Evolutionary conservation across 176 grass and related monocot genomes (phyloP).

Genomic region (maize (Zea mays)): DNA sequence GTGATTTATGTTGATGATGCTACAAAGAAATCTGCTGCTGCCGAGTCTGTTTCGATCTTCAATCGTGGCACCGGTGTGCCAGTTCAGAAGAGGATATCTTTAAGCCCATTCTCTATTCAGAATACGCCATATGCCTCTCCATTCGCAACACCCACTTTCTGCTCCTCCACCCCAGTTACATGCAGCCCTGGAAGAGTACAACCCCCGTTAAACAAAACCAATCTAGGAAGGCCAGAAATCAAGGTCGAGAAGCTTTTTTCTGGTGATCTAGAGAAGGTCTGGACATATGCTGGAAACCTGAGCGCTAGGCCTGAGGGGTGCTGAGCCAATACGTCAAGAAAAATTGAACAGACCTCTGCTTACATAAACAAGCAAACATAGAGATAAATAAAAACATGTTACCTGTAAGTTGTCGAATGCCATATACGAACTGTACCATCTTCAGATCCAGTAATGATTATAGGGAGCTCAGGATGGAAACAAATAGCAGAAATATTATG

Average conservation of each 20-base stretch:
- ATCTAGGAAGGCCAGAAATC: slow-evolving; percentile 38
- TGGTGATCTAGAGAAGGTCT: slow-evolving; percentile 73
- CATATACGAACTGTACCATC: no score
- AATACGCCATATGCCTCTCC: slow-evolving; percentile 80
- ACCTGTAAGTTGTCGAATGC: no score
- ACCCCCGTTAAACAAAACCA: slow-evolving; percentile 49
- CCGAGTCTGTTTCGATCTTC: slow-evolving; percentile 64
- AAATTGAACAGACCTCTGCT: no score
- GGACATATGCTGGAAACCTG: slow-evolving; percentile 77
- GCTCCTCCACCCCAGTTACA: slow-evolving; percentile 63
- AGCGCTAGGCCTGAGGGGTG: no score
- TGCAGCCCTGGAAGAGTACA: slow-evolving; percentile 69
- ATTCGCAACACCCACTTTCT: slow-evolving; percentile 80
- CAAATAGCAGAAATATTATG: no score
- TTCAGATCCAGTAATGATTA: no score
- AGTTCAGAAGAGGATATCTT: slow-evolving; percentile 81
- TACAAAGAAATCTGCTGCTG: slow-evolving; percentile 64
- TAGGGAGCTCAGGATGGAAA: no score
- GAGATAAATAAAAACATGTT: no score
- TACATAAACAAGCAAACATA: no score
- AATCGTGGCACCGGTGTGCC: slow-evolving; percentile 65
- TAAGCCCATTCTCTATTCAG: slow-evolving; percentile 85
- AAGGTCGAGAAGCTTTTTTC: slow-evolving; percentile 63
- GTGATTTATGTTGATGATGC: slow-evolving; percentile 81
- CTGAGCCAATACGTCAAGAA: no score